Evolutionary conservation across 495 filamentous ascomycete genomes (phyloP).

Genomic region (Stereocaulon alpinum): DNA sequence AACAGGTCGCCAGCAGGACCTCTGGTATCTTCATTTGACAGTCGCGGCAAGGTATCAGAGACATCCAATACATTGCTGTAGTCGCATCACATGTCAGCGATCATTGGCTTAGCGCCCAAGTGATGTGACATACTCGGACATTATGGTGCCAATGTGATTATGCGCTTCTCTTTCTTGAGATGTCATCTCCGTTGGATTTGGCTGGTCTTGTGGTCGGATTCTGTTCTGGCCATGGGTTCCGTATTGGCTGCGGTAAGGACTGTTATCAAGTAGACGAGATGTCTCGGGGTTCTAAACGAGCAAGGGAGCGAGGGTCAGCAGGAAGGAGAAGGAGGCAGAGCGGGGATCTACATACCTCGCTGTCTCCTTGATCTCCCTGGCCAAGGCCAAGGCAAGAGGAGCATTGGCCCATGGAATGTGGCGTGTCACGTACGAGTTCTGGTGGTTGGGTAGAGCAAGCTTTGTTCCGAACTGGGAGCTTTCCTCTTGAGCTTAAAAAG

Average conservation of each 20-base stretch:
- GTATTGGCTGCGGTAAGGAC: conserved; percentile 41
- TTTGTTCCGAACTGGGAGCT: not conserved
- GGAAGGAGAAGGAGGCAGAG: not conserved
- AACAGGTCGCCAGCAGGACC: not conserved
- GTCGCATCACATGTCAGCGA: not conserved
- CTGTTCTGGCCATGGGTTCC: conserved; percentile 37
- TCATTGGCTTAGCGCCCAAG: not conserved
- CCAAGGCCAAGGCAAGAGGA: conserved; percentile 40
- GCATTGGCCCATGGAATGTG: conserved; percentile 39
- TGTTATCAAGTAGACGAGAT: conserved; percentile 42
- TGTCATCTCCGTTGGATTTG: conserved; percentile 37
- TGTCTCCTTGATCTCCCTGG: conserved; percentile 30
- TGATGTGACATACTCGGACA: conserved; percentile 37
- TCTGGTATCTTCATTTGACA: not conserved
- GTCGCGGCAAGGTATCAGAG: not conserved
- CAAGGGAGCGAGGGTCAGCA: conserved; percentile 12
- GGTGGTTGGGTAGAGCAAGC: not conserved
- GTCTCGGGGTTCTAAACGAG: conserved; percentile 36
- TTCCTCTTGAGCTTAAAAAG: not conserved
- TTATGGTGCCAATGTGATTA: conserved; percentile 43
- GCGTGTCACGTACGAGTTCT: not conserved
- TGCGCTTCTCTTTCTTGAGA: conserved; percentile 42
- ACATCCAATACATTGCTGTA: not conserved
- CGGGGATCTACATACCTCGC: conserved; percentile 33
- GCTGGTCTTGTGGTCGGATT: conserved; percentile 32